Base-by-base conservation (phyloP, 2,329 filamentous ascomycete genomes). In the Cordyceps cicadae region DNA sequence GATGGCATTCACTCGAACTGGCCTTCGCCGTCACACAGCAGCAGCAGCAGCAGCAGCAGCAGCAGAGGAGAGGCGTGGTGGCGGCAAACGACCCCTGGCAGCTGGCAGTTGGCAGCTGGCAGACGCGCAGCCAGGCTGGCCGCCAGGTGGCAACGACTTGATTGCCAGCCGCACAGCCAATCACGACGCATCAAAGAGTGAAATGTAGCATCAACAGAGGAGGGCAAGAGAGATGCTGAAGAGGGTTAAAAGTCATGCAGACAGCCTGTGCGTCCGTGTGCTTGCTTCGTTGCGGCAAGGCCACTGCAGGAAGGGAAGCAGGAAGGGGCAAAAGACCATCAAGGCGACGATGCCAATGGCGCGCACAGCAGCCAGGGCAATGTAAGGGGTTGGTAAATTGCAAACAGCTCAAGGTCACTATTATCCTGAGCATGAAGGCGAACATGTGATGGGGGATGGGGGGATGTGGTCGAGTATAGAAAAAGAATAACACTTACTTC, bases 401-500 rank as follows among this genome's bases (percentile, higher is more conserved):
- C 49, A 24, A 19, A 34, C 24, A 15, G 49, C 17, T 9, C 37
- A 21, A 49, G 19, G 45, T 29, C 15, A 53, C 54, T 57, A 49
- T 49, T 56, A 50, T 51, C 52, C 43, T 49, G 51, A 32, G 55
- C 46, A 63, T 62, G 48, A 24, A 61, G 52, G 34, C 26, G 9
- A 32, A 41, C 26, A 41, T 26, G n/a, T 17, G 41, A 54, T 3
- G 29, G 43, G 29, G 37, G n/a, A 26, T n/a, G n/a, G n/a, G 15
- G 26, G 43, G 26, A 41, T 41, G 49, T 62, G 62, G 46, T 46
- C 62, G 58, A 63, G 59, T 58, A 59, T 56, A 58, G 50, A 57
- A 48, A 58, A 62, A 41, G 50, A 59, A 46, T 41, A 59, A 62
- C 21, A 72, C 72, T 71, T 67, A 74, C 72, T 67, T 74, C 71